Evolutionary conservation across 805 yeast genomes (phyloP).

Genomic region (Cyberlindnera lachancei): DNA sequence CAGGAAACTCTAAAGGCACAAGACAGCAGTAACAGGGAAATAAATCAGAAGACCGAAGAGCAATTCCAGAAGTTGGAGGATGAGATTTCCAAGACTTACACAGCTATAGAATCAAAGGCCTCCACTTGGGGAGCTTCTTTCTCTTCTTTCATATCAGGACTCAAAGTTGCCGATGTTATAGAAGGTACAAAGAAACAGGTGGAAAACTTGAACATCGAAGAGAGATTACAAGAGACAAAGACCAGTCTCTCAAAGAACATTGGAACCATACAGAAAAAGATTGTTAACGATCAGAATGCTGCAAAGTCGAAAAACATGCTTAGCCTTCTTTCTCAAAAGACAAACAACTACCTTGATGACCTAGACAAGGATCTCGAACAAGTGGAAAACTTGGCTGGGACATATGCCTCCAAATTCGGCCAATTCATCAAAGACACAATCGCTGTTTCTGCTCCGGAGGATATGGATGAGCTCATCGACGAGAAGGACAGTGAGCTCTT

Average conservation of each 20-base stretch:
- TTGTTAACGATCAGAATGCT: conserved; percentile 12
- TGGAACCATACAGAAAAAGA: conserved; percentile 8
- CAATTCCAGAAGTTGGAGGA: conserved; percentile 43
- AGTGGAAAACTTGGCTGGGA: conserved; percentile 63
- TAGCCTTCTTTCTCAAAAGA: conserved; percentile 22
- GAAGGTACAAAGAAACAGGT: conserved; percentile 17
- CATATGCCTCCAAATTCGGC: conserved; percentile 52
- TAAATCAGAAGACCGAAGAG: conserved; percentile 44
- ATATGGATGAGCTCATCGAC: conserved; percentile 19
- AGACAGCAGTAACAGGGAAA: conserved; percentile 12
- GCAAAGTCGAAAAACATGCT: conserved; percentile 11
- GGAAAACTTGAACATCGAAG: conserved; percentile 17
- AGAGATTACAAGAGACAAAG: conserved; percentile 10
- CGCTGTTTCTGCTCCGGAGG: conserved; percentile 19
- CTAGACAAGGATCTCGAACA: conserved; percentile 68
- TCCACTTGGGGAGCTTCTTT: conserved; percentile 26
- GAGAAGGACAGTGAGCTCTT: conserved; percentile 33
- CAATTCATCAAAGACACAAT: conserved; percentile 40
- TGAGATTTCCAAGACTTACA: conserved; percentile 45
- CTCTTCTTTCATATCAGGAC: conserved; percentile 28
- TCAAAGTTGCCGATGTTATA: conserved; percentile 29
- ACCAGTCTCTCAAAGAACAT: conserved; percentile 8
- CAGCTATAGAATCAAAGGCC: conserved; percentile 35
- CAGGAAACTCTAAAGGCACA: conserved; percentile 15
- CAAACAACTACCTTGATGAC: conserved; percentile 60